A percentile compares a stretch with the other conserved stretches of the same genome.
Evolutionary conservation across 2,329 filamentous ascomycete species (phyloP).

Genomic region (Hymenoscyphus occultus): DNA sequence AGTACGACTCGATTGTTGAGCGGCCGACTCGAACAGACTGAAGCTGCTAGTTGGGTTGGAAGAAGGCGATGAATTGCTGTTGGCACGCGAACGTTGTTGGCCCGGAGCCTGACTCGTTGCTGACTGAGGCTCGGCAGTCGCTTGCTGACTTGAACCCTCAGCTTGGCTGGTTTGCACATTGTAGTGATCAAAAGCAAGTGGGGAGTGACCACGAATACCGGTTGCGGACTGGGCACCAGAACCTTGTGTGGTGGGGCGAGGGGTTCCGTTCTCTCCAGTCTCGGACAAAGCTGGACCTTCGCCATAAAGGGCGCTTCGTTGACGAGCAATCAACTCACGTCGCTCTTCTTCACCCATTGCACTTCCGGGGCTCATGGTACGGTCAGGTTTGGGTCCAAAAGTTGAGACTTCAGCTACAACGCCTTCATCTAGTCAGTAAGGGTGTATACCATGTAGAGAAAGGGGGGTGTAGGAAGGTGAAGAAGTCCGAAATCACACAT

Average conservation of each 20-base stretch:
- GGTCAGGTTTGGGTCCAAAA: conserved; percentile 73
- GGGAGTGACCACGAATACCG: conserved; percentile 72
- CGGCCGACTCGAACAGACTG: conserved; percentile 57
- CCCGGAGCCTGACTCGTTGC: conserved; percentile 39
- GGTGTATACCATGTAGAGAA: conserved; percentile 28
- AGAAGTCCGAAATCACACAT: conserved; percentile 38
- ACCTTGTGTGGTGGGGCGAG: conserved; percentile 64
- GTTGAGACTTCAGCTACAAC: conserved; percentile 65
- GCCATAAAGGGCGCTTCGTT: conserved; percentile 91
- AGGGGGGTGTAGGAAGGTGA: conserved; percentile 14
- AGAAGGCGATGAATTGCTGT: conserved; percentile 83
- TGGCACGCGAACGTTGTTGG: conserved; percentile 60
- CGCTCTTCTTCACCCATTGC: conserved; percentile 92
- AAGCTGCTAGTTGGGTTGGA: conserved; percentile 60
- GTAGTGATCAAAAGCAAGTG: conserved; percentile 72
- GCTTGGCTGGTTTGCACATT: conserved; percentile 40
- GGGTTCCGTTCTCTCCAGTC: conserved; percentile 58
- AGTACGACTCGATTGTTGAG: conserved; percentile 70
- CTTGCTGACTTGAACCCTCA: conserved; percentile 26
- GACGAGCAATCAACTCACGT: conserved; percentile 90
- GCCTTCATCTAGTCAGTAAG: conserved; percentile 46
- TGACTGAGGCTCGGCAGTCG: conserved; percentile 49
- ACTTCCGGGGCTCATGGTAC: conserved; percentile 76
- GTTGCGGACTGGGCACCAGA: conserved; percentile 57
- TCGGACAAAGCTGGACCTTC: conserved; percentile 67